These are phyloP conservation scores for Starmera dryadoides DNA, from an alignment of 805 yeast genomes.

Conservation along the genomic window DNA sequence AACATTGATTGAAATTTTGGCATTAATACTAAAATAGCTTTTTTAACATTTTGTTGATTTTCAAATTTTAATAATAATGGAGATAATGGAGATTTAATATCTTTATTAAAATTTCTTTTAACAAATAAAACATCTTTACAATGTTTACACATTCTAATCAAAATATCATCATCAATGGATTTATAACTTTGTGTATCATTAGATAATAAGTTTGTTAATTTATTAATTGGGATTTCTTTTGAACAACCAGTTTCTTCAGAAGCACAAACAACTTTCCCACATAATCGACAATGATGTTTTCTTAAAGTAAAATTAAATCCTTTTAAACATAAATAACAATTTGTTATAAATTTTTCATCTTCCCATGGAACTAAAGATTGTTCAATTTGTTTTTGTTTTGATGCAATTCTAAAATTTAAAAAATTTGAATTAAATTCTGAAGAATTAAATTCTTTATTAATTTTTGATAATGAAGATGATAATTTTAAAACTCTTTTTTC, in stretches of 20 bases:
- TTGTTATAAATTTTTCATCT: constrained; percentile 34
- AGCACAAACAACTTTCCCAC: constrained; percentile 82
- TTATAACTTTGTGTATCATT: constrained; percentile 13
- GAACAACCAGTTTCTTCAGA: constrained; percentile 61
- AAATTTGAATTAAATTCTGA: constrained; percentile 16
- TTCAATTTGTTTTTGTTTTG: constrained; percentile 33
- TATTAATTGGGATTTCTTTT: constrained; percentile 50
- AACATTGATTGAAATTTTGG: constrained; percentile 38
- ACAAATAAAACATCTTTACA: constrained; percentile 62
- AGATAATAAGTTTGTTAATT: constrained; percentile 10
- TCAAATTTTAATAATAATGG: constrained; percentile 33
- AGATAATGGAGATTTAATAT: constrained; percentile 25
- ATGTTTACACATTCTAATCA: constrained; percentile 55
- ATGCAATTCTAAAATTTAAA: constrained; percentile 16
- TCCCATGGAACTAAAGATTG: constrained; percentile 59
- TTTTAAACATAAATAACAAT: constrained; percentile 60
- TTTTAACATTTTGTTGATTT: constrained; percentile 30
- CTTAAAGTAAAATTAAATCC: constrained; percentile 52
- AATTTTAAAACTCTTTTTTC: constrained; percentile 54
- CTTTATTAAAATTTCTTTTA: constrained; percentile 41
- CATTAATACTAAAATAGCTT: constrained; percentile 29
- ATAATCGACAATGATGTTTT: constrained; percentile 87
- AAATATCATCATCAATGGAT: constrained; percentile 18
- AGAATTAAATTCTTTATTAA: constrained; percentile 19
- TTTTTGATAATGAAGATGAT: constrained; percentile 19